These are phyloP conservation scores for Peronospora belbahrii DNA, from an alignment of 352 stramenopile species.

Conservation along the genomic window DNA sequence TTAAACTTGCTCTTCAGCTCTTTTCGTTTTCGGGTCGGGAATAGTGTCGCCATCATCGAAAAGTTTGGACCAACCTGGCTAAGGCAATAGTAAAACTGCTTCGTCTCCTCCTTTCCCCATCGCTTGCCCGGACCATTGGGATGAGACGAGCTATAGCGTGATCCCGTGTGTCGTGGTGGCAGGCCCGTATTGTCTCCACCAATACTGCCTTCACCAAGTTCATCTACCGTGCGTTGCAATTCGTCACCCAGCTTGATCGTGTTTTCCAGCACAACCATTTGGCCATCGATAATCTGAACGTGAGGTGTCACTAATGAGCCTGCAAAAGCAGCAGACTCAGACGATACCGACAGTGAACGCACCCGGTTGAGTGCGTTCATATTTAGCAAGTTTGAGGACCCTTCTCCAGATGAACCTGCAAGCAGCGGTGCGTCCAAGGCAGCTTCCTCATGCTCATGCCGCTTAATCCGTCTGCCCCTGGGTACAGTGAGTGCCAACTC, in stretches of 20 bases:
- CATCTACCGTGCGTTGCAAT: slow-evolving; percentile 23
- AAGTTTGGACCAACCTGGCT: slow-evolving; percentile 82
- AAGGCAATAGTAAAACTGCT: slow-evolving; percentile 85
- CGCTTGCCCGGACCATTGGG: slow-evolving; percentile 42
- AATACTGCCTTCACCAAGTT: slow-evolving; percentile 20
- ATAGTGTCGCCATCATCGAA: slow-evolving; percentile 82
- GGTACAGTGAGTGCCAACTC: slow-evolving; percentile 71
- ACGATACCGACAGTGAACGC: slow-evolving; percentile 55
- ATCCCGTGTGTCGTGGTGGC: slow-evolving; percentile 27
- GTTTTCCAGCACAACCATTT: slow-evolving; percentile 73
- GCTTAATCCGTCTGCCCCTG: slow-evolving; percentile 46
- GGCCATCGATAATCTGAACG: slow-evolving; percentile 78
- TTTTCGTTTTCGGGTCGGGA: slow-evolving; percentile 71
- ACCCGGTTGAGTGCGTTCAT: slow-evolving; percentile 39
- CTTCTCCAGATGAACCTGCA: slow-evolving; percentile 5
- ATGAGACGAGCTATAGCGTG: slow-evolving; percentile 35
- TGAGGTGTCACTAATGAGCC: slow-evolving; percentile 65
- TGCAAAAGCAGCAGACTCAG: slow-evolving; percentile 50
- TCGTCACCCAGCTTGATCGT: slow-evolving; percentile 60
- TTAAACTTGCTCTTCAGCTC: slow-evolving; percentile 87
- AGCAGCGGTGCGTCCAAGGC: slow-evolving; percentile 21
- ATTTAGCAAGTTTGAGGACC: slow-evolving; percentile 28
- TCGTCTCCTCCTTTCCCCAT: slow-evolving; percentile 78
- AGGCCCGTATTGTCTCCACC: slow-evolving; percentile 23
- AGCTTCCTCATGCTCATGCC: slow-evolving; percentile 53